Evolutionary conservation across 768 basidiomycete genomes (phyloP), one percentile per base, ranked within the genome.

Genomic region (Leccinum variicolor): DNA sequence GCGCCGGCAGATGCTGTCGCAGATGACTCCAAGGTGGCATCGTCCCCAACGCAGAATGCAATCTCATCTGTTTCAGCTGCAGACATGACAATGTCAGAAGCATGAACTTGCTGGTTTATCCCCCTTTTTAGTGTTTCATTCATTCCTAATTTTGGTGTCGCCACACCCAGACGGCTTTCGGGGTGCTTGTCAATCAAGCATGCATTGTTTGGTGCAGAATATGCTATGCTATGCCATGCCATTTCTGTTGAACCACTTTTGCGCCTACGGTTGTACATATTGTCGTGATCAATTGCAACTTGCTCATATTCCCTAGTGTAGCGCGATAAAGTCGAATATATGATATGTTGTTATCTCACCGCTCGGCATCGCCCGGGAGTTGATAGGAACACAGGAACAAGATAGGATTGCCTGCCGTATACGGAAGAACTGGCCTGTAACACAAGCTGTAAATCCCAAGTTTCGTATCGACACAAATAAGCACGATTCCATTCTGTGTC

Each of bases 61-160:
- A 62, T 65, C 46, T 72, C 74, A 19, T 68, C 74, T 47, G 7
- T 67, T 43, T 67, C 66, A 28, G 70, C 66, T 25, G 77, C 63
- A 29, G 79, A 79, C 50, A 55, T 74, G n/a, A 74, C 75, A n/a
- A 71, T 80, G 74, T 71, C 76, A 26, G 79, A 79, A 49, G 76
- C 76, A 60, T 64, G 64, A 64, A 34, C 34, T 53, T 58, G 51
- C 23, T 52, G 53, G 52, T 59, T 29, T 60, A 54, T 56, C 36
- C 28, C 28, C 46, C 19, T 57, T 53, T 58, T 36, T 59, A 39
- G 55, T 50, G 54, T 48, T 53, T 57, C 61, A 31, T 21, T 46
- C 47, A 28, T 21, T 61, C 51, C 41, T 59, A 58, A 63, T 54
- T 56, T 64, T 65, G 63, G 55, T 58, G 54, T 62, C 48, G 57